Evolutionary conservation across 2,329 filamentous ascomycete species (phyloP), one percentile per base, ranked within the genome.

Genomic region (Pseudogymnoascus sp.): DNA sequence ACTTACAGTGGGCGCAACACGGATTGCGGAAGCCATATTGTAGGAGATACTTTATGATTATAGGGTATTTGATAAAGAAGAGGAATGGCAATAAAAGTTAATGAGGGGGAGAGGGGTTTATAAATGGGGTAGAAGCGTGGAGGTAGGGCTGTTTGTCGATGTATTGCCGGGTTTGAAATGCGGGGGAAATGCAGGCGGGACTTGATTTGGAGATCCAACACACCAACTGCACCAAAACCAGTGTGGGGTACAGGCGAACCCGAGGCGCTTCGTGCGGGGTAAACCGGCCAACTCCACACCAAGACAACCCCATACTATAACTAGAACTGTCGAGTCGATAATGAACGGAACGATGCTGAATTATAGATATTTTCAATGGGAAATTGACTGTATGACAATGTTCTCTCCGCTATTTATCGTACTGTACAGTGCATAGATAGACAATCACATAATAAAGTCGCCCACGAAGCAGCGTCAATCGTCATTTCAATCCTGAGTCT

Each of bases 1-100:
- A 59, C 58, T 59, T 59, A 59, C 58, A 27, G 58, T 59, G 13
- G 58, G 58, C 58, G 58, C 58, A 39, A 59, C 35, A 15, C 58
- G 33, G 58, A 59, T 55, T 13, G 48, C 48, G 5, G 48, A 55
- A 55, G 48, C 48, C 48, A 55, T 55, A 10, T 12, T 55, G 29
- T 9, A 55, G 15, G 48, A 55, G n/a, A 33, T 55, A 33, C 7
- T 35, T 12, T 18, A 10, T 55, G 48, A 13, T 18, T 55, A 55
- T 55, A 55, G 48, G 48, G 35, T 55, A 55, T 33, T 55, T 55
- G 10, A 18, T 35, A 35, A 55, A 21, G 29, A 55, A 21, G 29
- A 12, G 3, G 29, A 33, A 13, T 55, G 33, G 29, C 21, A 55
- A 55, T 18, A 13, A 33, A 18, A 21, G 9, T 2, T 55, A 35